These are phyloP conservation scores for Quercus alba DNA, from an alignment of 306 rosid species.

Conservation along the genomic window DNA sequence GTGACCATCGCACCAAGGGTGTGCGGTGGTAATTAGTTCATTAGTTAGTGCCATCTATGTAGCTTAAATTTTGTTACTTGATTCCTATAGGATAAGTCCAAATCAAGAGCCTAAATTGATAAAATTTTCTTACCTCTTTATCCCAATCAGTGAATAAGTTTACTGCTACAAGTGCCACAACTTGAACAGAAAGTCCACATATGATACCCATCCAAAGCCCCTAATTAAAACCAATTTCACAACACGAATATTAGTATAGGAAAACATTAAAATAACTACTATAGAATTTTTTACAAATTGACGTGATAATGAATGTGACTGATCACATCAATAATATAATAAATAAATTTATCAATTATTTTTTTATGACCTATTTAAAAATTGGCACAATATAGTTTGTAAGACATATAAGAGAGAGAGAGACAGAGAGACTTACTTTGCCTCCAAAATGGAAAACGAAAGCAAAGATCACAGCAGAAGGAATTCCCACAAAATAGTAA, in stretches of 20 bases:
- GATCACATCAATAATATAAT: too few species aligned
- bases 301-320: too few species aligned
- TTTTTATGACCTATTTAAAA: too few species aligned
- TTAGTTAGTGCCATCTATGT: neutral
- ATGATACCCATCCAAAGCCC: conserved; percentile 69
- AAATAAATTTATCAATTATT: too few species aligned
- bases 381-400: too few species aligned
- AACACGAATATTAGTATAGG: neutral
- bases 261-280: too few species aligned
- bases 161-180: conserved; percentile 30
- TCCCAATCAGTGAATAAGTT: conserved; percentile 41
- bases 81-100: neutral
- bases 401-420: neutral
- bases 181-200: conserved; percentile 56
- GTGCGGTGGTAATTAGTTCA: neutral
- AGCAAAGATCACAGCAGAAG: conserved; percentile 48
- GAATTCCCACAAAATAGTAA: conserved; percentile 60
- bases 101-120: neutral
- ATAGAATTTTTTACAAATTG: too few species aligned
- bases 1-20: too few species aligned
- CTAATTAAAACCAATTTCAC: conserved; percentile 12
- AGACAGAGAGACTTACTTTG: conserved; percentile 32
- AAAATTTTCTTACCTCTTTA: conserved; percentile 31
- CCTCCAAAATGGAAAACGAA: conserved; percentile 55
- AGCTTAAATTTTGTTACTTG: neutral